A percentile compares a stretch with the other conserved stretches of the same genome.
Evolutionary conservation across 2,329 filamentous ascomycete genomes (phyloP).

Genomic region (Neofusicoccum umdonicola): DNA sequence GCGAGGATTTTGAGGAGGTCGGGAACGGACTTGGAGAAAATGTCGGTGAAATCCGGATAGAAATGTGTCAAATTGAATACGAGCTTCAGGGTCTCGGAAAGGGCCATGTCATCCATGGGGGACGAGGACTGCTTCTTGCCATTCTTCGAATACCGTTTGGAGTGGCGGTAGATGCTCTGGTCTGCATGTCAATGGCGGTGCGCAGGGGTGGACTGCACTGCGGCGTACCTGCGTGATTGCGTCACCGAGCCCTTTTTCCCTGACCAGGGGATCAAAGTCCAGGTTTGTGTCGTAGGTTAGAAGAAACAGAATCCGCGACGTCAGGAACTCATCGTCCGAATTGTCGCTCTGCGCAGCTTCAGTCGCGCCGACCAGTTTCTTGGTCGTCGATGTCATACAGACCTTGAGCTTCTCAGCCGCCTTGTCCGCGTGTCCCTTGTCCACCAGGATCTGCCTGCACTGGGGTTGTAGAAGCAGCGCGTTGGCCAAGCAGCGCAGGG

Average conservation of each 20-base stretch:
- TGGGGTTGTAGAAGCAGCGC: conserved; percentile 68
- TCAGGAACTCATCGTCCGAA: conserved; percentile 82
- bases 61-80: conserved; percentile 84
- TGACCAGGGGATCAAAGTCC: conserved; percentile 63
- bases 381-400: conserved; percentile 18
- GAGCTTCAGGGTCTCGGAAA: conserved; percentile 81
- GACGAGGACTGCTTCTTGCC: conserved; percentile 33
- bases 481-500: conserved; percentile 80
- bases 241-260: conserved; percentile 64
- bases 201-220: background rate
- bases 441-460: conserved; percentile 70
- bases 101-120: conserved; percentile 73
- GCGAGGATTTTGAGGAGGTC: conserved; percentile 68
- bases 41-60: conserved; percentile 58
- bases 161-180: conserved; percentile 67
- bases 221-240: conserved; percentile 55
- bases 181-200: background rate
- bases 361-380: conserved; percentile 14
- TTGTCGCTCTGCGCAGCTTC: conserved; percentile 55
- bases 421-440: conserved; percentile 65
- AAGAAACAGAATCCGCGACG: conserved; percentile 75
- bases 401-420: conserved; percentile 68
- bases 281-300: conserved; percentile 74
- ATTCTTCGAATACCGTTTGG: conserved; percentile 43
- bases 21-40: conserved; percentile 67